phyloP scores from a whole-genome alignment of 2,329 filamentous ascomycete species.

The Penicillium italicum region DNA sequence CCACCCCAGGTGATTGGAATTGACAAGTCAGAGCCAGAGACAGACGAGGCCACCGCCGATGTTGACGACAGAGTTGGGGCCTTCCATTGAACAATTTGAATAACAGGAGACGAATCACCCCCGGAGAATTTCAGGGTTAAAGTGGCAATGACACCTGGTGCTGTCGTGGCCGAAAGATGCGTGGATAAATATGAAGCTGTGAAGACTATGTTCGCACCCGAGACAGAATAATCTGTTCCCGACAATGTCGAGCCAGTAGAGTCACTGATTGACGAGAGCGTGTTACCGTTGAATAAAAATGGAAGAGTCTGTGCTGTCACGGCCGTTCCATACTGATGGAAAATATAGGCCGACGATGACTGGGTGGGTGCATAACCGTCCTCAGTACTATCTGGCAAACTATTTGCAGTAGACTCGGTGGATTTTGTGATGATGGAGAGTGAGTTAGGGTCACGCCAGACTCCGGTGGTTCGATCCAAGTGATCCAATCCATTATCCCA shows the following conservation, averaged over 20 bases:
- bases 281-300: slow-evolving; percentile 56
- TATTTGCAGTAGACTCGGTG: slow-evolving; percentile 45
- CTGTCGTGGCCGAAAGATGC: slow-evolving; percentile 42
- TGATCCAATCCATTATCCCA: slow-evolving; percentile 61
- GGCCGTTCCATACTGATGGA: slow-evolving; percentile 49
- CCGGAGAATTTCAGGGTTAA: slow-evolving; percentile 53
- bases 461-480: slow-evolving; percentile 48
- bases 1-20: slow-evolving; percentile 55
- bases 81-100: slow-evolving; percentile 55
- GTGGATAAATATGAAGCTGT: slow-evolving; percentile 46
- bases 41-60: slow-evolving; percentile 30
- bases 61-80: slow-evolving; percentile 38
- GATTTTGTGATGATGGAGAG: slow-evolving; percentile 50
- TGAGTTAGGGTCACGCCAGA: slow-evolving; percentile 52
- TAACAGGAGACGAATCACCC: slow-evolving; percentile 43
- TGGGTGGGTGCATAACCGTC: slow-evolving; percentile 48
- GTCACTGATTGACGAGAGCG: slow-evolving; percentile 42
- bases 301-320: slow-evolving; percentile 46
- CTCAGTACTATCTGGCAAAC: slow-evolving; percentile 51
- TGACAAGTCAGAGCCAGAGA: slow-evolving; percentile 40
- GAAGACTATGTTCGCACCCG: slow-evolving; percentile 48
- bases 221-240: slow-evolving; percentile 49
- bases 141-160: slow-evolving; percentile 49
- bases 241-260: slow-evolving; percentile 37
- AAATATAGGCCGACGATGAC: slow-evolving; percentile 53